A percentile compares a stretch with the other conserved stretches of the same genome.
These are phyloP conservation scores for Cajanus cajan DNA, from an alignment of 306 rosid species.

Conservation along the genomic window DNA sequence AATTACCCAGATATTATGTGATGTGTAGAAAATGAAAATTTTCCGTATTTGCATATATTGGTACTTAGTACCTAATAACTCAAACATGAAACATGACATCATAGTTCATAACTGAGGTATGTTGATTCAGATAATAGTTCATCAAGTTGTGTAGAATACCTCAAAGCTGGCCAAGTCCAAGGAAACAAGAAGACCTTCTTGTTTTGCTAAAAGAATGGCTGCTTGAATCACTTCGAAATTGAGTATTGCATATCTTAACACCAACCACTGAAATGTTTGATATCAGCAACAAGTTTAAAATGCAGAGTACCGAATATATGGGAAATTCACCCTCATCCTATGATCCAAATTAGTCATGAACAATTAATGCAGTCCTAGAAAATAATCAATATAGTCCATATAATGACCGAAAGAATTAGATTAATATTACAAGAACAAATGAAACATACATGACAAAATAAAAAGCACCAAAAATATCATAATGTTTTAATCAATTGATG, in stretches of 20 bases:
- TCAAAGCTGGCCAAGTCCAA: constrained; percentile 93
- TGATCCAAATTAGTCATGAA: not conserved
- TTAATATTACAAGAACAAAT: not conserved
- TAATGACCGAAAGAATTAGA: not conserved
- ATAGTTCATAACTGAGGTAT: not conserved
- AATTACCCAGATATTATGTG: not conserved
- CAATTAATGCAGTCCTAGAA: constrained; percentile 10
- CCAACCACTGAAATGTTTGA: constrained; percentile 67
- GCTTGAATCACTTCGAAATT: constrained; percentile 71
- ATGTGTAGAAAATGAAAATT: not conserved
- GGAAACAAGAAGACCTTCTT: constrained; percentile 74
- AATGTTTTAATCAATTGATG: constrained; percentile 3
- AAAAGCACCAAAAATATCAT: not conserved
- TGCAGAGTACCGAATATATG: not conserved
- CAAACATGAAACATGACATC: not conserved
- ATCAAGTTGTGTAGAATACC: constrained; percentile 44
- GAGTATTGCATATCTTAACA: constrained; percentile 65
- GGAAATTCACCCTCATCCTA: not conserved
- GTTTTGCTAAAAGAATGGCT: constrained; percentile 71
- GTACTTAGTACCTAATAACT: not conserved
- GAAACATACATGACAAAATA: not conserved
- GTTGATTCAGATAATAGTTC: not conserved
- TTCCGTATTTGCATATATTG: not conserved
- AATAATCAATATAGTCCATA: not conserved
- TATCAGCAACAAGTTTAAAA: constrained; percentile 21